Evolutionary conservation across 345 rosid genomes (phyloP), one percentile per base, ranked within the genome.

Genomic region (Syzygium aromaticum): DNA sequence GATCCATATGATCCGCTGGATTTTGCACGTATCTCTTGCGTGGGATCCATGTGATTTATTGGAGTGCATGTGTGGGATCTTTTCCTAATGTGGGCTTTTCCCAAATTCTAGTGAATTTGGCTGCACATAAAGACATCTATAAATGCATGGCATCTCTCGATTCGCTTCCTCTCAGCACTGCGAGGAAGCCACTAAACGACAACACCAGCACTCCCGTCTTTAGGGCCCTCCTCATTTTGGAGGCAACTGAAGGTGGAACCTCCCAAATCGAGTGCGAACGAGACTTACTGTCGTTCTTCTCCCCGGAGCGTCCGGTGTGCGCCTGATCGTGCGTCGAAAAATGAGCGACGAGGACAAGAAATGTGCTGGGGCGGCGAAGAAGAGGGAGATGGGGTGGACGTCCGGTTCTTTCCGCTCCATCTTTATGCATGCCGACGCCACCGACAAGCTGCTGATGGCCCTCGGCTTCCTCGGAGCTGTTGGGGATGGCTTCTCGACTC

Each of bases 401-500:
- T 38, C 63, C 4, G 86, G 92, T 53, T 93, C 98, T 3, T 11
- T 95, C 14, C 87, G 93, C 33, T 93, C 98, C 12, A 95, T 97
- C 88, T 95, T 97, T 87, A 92, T 95, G 94, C 99, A 95, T 85
- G 97, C 98, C 16, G 98, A 97, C 73, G 86, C 90, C 7, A 88
- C 87, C 5, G 99, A 97, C 88, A 89, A 86, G 94, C 38, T 91
- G 85, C 86, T 95, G 87, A 97, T 97, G 98, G 89, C 89, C 52
- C 90, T 97, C 13, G 99, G 99, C 27, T 85, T 94, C 67, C 88
- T 95, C 84, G 98, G 99, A 64, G 92, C 98, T 52, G 49, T 97
- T 7, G 98, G 98, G 56, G 98, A 97, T 89, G 99, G 99, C 3
- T 93, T 94, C 86, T 87, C 92, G 46, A 95, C 98, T 2, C 99